Percentiles rank a stretch among this genome's conserved stretches.
phyloP scores from a whole-genome alignment of 2,329 filamentous ascomycete species.

The Tolypocladium amazonense region DNA sequence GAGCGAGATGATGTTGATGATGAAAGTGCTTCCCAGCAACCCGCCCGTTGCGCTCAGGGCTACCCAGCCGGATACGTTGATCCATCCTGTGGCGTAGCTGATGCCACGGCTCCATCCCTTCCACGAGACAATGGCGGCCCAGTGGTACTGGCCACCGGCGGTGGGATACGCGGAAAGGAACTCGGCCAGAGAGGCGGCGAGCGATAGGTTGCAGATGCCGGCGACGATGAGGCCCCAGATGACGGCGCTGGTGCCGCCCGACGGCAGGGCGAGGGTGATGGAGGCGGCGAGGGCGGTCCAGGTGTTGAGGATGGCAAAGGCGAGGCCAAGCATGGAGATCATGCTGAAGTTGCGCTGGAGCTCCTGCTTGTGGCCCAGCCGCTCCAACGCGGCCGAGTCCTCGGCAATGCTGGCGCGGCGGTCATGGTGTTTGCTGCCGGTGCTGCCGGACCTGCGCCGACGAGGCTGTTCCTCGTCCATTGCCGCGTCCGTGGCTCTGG shows the following conservation, averaged over 20 bases:
- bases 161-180: slow-evolving; percentile 56
- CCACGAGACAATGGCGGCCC: slow-evolving; percentile 57
- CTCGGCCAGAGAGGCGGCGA: slow-evolving; percentile 60
- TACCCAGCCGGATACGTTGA: slow-evolving; percentile 63
- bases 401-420: slow-evolving; percentile 3
- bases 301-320: slow-evolving; percentile 38
- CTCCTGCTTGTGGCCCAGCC: slow-evolving; percentile 37
- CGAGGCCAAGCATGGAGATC: slow-evolving; percentile 35
- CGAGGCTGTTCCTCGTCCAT: background rate
- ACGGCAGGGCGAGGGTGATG: slow-evolving; percentile 45
- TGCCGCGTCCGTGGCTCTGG: background rate
- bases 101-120: slow-evolving; percentile 48
- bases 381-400: slow-evolving; percentile 29
- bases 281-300: slow-evolving; percentile 39
- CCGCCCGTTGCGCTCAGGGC: slow-evolving; percentile 58
- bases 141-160: slow-evolving; percentile 58
- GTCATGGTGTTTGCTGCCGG: background rate
- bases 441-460: slow-evolving; percentile 1
- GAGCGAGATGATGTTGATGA: slow-evolving; percentile 54
- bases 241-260: slow-evolving; percentile 59
- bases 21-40: slow-evolving; percentile 55
- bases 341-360: slow-evolving; percentile 38
- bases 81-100: slow-evolving; percentile 65
- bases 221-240: slow-evolving; percentile 59
- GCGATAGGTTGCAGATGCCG: slow-evolving; percentile 58